These are phyloP conservation scores for Melocanna baccifera DNA, from an alignment of 176 grass and related monocot genomes.

Conservation along the genomic window DNA sequence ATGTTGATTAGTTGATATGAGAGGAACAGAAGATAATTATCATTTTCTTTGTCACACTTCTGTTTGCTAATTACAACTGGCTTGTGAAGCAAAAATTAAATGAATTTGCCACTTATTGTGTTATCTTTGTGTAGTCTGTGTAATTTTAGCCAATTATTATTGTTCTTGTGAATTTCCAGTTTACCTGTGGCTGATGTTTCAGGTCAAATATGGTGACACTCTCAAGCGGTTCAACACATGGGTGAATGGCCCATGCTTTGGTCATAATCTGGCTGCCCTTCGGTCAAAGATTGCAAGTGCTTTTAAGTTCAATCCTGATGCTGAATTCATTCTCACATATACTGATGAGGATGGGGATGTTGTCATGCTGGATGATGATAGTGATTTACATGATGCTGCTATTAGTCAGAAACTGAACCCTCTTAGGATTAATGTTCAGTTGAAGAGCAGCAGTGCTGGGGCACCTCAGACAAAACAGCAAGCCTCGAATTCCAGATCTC, in stretches of 20 bases:
- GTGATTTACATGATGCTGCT: conserved; percentile 66
- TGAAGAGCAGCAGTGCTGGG: conserved; percentile 38
- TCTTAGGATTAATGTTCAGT: conserved; percentile 57
- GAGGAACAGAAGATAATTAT: not conserved
- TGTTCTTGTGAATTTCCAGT: not conserved
- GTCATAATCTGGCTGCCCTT: conserved; percentile 38
- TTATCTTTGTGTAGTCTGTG: not conserved
- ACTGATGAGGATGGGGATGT: conserved; percentile 67
- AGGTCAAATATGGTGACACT: conserved; percentile 64
- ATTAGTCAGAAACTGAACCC: conserved; percentile 70
- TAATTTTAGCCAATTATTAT: not conserved
- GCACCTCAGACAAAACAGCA: conserved; percentile 15
- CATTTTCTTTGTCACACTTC: not conserved
- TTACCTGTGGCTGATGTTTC: conserved; percentile 25
- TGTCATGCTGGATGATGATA: conserved; percentile 67
- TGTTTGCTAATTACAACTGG: not conserved
- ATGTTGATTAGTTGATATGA: not conserved
- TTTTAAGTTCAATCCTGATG: conserved; percentile 56
- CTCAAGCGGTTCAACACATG: conserved; percentile 58
- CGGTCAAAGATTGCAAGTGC: conserved; percentile 52
- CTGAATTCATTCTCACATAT: conserved; percentile 61
- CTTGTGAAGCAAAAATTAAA: not conserved
- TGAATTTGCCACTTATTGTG: not conserved
- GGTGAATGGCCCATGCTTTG: conserved; percentile 33
- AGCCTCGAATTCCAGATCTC: conserved; percentile 8